These are phyloP conservation scores for Chaetomium tenue DNA, from an alignment of 495 filamentous ascomycete species.

Conservation along the genomic window DNA sequence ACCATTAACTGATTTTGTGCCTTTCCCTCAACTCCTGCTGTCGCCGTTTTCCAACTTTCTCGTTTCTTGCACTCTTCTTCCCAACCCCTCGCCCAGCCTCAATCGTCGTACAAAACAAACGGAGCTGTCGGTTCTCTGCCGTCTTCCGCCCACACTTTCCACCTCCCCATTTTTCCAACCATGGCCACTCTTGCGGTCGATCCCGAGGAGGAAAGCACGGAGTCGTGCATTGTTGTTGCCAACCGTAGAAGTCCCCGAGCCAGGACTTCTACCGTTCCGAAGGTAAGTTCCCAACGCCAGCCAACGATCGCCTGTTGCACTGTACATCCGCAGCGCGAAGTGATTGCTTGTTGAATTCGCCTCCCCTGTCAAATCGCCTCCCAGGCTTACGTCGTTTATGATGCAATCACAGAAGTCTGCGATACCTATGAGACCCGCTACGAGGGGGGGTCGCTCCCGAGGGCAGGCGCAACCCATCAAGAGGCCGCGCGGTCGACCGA, in stretches of 20 bases:
- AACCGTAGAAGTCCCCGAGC: neutral
- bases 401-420: neutral
- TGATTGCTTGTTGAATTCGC: neutral
- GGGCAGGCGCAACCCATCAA: neutral
- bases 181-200: slow-evolving; percentile 1
- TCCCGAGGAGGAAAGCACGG: neutral
- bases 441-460: neutral
- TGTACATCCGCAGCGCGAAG: too few relatives aligned
- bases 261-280: neutral
- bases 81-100: too few relatives aligned
- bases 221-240: slow-evolving; percentile 7
- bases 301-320: too few relatives aligned
- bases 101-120: too few relatives aligned
- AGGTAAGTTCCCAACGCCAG: neutral
- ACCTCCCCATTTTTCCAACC: neutral
- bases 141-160: neutral
- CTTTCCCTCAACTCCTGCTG: too few relatives aligned
- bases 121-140: too few relatives aligned
- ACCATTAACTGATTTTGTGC: too few relatives aligned
- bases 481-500: slow-evolving; percentile 6
- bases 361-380: neutral
- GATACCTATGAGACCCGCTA: neutral
- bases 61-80: too few relatives aligned
- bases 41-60: too few relatives aligned
- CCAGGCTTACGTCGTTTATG: neutral